A percentile compares a stretch with the other conserved stretches of the same genome.
Evolutionary conservation across 257 asterid species (phyloP).

Genomic region (Gentiana macrophylla): DNA sequence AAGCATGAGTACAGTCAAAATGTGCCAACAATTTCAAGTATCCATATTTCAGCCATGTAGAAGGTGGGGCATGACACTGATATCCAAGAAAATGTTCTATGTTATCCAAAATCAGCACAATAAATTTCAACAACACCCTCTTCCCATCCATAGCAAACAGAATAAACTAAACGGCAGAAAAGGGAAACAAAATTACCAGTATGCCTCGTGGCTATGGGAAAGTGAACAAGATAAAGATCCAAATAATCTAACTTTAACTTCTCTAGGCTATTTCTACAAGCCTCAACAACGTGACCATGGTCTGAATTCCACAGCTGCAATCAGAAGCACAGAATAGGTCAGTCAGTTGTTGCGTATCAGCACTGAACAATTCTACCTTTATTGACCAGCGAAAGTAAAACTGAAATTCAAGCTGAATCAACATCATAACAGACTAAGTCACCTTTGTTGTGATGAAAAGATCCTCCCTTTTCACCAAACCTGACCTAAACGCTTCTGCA

Average conservation of each 20-base stretch:
- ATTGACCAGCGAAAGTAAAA: neutral
- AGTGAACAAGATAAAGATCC: slow-evolving; percentile 57
- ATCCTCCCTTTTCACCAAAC: slow-evolving; percentile 53
- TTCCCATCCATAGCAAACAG: too few species aligned
- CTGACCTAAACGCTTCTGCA: slow-evolving; percentile 38
- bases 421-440: slow-evolving; percentile 3
- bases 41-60: too few species aligned
- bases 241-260: slow-evolving; percentile 47
- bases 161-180: neutral
- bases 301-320: slow-evolving; percentile 67
- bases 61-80: too few species aligned
- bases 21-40: too few species aligned
- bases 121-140: neutral
- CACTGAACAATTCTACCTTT: neutral
- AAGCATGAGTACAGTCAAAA: too few species aligned
- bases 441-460: slow-evolving; percentile 61
- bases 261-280: slow-evolving; percentile 55
- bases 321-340: neutral
- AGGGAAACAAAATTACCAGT: slow-evolving; percentile 29
- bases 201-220: slow-evolving; percentile 59
- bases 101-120: neutral
- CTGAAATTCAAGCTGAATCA: too few species aligned
- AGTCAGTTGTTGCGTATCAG: neutral
- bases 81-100: neutral
- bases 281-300: slow-evolving; percentile 59